Conservation (phyloP, 768 basidiomycete species). For the Tricholoma furcatifolium region DNA sequence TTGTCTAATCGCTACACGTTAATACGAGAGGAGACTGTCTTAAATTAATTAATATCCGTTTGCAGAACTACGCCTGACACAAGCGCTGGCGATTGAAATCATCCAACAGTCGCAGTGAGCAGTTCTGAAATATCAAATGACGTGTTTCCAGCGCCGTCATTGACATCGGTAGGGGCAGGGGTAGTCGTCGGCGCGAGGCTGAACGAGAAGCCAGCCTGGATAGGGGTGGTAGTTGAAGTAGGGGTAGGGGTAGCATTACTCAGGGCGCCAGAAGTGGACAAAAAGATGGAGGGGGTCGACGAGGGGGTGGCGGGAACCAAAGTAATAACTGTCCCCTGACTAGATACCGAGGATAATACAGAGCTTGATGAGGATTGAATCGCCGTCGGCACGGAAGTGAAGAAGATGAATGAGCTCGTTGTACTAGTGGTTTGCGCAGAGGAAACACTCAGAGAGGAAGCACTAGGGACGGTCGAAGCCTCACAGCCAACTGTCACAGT, state of each 20-base stretch:
- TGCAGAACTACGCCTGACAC: no score
- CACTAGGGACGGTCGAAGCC: slow-evolving; percentile 11
- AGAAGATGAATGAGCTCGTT: not conserved
- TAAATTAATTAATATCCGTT: not conserved
- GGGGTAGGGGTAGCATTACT: not conserved
- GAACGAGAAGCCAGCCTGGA: slow-evolving; percentile 8
- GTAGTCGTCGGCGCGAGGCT: slow-evolving; percentile 9
- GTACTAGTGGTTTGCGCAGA: slow-evolving; percentile 2
- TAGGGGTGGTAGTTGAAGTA: not conserved
- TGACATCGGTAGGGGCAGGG: slow-evolving; percentile 7
- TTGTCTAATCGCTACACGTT: slow-evolving; percentile 11
- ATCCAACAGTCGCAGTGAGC: slow-evolving; percentile 15
- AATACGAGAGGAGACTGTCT: not conserved
- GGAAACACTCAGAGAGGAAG: slow-evolving; percentile 2
- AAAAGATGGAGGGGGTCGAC: no score
- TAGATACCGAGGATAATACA: no score
- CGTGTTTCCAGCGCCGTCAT: slow-evolving; percentile 8
- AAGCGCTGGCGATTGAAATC: not conserved
- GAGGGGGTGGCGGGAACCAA: no score
- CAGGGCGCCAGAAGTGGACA: no score
- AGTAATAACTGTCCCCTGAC: no score
- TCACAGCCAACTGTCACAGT: slow-evolving; percentile 27
- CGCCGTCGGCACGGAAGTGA: no score
- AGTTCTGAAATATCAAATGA: slow-evolving; percentile 15
- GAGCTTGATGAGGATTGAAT: no score